A percentile compares a stretch with the other conserved stretches of the same genome.
Conservation (phyloP, 768 basidiomycete genomes). For the Symmetrospora coprosmae region DNA sequence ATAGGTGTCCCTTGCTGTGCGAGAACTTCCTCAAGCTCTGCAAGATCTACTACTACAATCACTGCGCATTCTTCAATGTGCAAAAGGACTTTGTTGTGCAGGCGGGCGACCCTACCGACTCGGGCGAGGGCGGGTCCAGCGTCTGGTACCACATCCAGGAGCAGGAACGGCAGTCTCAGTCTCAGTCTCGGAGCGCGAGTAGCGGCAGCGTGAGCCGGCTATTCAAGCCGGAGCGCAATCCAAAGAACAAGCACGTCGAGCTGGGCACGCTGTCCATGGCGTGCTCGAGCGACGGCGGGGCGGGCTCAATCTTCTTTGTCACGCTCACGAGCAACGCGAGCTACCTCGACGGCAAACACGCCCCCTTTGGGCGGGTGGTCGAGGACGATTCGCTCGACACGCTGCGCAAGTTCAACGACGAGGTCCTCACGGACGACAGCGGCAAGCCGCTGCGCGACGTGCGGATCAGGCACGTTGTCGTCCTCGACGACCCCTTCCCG, state of each 20-base stretch:
- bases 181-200: slow-evolving; percentile 50
- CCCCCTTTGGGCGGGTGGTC: slow-evolving; percentile 88
- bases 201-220: background rate
- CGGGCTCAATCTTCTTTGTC: slow-evolving; percentile 92
- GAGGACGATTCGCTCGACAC: slow-evolving; percentile 67
- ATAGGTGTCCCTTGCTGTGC: slow-evolving; percentile 74
- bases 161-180: background rate
- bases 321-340: slow-evolving; percentile 81
- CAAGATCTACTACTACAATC: slow-evolving; percentile 91
- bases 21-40: slow-evolving; percentile 96
- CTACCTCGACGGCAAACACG: slow-evolving; percentile 85
- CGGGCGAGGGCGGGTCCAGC: slow-evolving; percentile 83
- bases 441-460: slow-evolving; percentile 87
- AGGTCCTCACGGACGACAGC: slow-evolving; percentile 72
- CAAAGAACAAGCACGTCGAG: slow-evolving; percentile 64
- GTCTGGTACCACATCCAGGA: slow-evolving; percentile 68
- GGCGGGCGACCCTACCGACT: slow-evolving; percentile 86
- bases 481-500: slow-evolving; percentile 89
- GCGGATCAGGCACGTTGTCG: slow-evolving; percentile 83
- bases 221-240: slow-evolving; percentile 35
- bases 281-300: slow-evolving; percentile 57
- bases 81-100: slow-evolving; percentile 96
- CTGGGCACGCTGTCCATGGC: slow-evolving; percentile 96
- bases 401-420: slow-evolving; percentile 69
- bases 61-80: slow-evolving; percentile 97